A percentile compares a stretch with the other conserved stretches of the same genome.
Evolutionary conservation across 768 basidiomycete genomes (phyloP).

Genomic region (Termitomyces sp.): DNA sequence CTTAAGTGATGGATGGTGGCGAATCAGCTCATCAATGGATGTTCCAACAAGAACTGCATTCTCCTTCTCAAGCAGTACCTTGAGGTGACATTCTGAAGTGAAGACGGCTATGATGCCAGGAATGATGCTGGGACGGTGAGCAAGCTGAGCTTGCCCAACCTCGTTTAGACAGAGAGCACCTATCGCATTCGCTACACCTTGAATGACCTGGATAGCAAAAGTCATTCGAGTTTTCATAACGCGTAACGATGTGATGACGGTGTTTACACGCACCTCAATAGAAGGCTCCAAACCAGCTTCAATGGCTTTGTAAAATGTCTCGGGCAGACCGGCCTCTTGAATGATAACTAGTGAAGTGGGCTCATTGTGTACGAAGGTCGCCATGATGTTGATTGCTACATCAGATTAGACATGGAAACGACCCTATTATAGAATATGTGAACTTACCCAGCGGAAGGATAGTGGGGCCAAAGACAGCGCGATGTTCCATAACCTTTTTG

Average conservation of each 20-base stretch:
- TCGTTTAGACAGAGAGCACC: conserved; percentile 96
- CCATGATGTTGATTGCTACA: conserved; percentile 89
- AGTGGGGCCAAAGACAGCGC: conserved; percentile 79
- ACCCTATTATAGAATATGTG: not conserved
- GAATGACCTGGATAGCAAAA: conserved; percentile 57
- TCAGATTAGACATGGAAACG: conserved; percentile 5
- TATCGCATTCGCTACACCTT: conserved; percentile 91
- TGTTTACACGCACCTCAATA: conserved; percentile 56
- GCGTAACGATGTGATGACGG: not conserved
- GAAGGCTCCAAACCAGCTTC: conserved; percentile 82
- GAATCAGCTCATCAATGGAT: conserved; percentile 89
- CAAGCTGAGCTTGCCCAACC: conserved; percentile 76
- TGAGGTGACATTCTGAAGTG: conserved; percentile 77
- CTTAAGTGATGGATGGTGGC: conserved; percentile 91
- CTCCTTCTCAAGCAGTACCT: conserved; percentile 87
- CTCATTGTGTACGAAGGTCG: conserved; percentile 97
- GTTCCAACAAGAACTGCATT: conserved; percentile 86
- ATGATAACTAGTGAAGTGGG: conserved; percentile 90
- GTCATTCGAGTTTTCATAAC: not conserved
- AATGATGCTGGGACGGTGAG: conserved; percentile 74
- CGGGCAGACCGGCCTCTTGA: conserved; percentile 88
- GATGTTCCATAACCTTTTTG: conserved; percentile 82
- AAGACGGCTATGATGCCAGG: conserved; percentile 82
- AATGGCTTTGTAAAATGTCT: conserved; percentile 81
- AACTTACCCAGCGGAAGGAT: conserved; percentile 77